Percentiles rank a stretch among this genome's conserved stretches.
phyloP scores from a whole-genome alignment of 306 rosid species.

The Sicyos edulis region DNA sequence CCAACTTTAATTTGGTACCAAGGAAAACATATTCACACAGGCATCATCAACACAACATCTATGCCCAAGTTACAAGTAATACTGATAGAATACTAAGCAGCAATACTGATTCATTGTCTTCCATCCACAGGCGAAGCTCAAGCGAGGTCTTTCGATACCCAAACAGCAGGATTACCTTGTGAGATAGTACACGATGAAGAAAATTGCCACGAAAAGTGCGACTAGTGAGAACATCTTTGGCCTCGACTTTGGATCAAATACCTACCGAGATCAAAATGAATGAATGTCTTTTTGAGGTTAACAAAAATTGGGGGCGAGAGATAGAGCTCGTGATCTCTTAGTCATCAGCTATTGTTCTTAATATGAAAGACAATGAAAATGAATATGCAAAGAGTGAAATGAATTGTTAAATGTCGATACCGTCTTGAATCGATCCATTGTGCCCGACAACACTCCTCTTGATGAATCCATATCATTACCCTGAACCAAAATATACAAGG shows the following conservation, averaged over 20 bases:
- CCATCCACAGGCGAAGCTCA: background rate
- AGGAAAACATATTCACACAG: constrained; percentile 18
- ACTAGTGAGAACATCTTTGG: constrained; percentile 80
- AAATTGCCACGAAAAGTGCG: constrained; percentile 71
- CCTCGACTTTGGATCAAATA: constrained; percentile 89
- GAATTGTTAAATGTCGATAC: constrained; percentile 31
- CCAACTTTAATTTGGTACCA: constrained; percentile 11
- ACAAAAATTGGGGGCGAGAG: no score
- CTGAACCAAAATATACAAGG: constrained; percentile 30
- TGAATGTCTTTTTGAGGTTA: background rate
- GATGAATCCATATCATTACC: constrained; percentile 95
- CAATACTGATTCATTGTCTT: background rate
- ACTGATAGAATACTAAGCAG: background rate
- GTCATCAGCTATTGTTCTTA: no score
- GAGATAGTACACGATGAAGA: constrained; percentile 78
- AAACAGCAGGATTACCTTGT: constrained; percentile 33
- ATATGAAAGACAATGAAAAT: background rate
- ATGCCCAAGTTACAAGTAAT: background rate
- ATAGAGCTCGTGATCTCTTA: no score
- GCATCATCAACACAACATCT: background rate
- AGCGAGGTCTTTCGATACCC: background rate
- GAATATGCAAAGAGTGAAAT: constrained; percentile 3
- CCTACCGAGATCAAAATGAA: constrained; percentile 40
- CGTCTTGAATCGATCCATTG: constrained; percentile 92
- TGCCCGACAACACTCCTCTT: constrained; percentile 83